Base-by-base conservation (phyloP, 306 rosid species). In the Malus asiatica region DNA sequence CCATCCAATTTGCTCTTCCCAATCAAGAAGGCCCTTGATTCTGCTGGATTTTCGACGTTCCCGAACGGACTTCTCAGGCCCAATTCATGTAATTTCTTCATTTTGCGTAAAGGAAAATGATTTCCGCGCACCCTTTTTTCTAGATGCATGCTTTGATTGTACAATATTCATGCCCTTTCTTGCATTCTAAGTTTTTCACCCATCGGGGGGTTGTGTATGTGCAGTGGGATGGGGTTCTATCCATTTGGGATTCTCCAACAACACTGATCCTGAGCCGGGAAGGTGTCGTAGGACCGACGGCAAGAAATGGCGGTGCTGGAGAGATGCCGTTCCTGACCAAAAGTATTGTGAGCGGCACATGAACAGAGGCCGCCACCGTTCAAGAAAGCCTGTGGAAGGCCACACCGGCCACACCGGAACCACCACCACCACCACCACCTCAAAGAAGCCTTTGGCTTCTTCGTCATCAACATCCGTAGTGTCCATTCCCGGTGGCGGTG, bases 321-420 rank as follows among this genome's bases (percentile, higher is more conserved):
- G 99, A 84, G 97, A 93, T 77, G 97, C 97, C 35, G 97, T 91
- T 44, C 91, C 90, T 5, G 97, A 93, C 78, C 97, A 93, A 85
- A 93, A 93, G 75, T 95, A 93, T 70, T 93, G 98, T 38, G 98
- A 93, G 80, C 87, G 96, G 81, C 98, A 93, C 78, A 87, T 93
- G 90, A 93, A 93, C 87, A 86, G 97, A 80, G 98, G 98, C 83
- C 97, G 98, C 85, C 98, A 93, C 80, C 98, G 97, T 93, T 93
- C 98, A 93, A 93, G 98, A 95, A 95, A 95, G 99, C 99, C 96
- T 95, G 99, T 95, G 99, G 99, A 93, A 93, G 92, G 92, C 86
- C 97, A 88, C 77, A 74, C 89, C n/a, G 94, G 96, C 91, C 93
- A 85, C 40, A 84, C 92, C 59, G 82, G 82, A 68, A 77, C 89